Evolutionary conservation across 495 filamentous ascomycete species (phyloP).

Genomic region (Neurospora intermedia): DNA sequence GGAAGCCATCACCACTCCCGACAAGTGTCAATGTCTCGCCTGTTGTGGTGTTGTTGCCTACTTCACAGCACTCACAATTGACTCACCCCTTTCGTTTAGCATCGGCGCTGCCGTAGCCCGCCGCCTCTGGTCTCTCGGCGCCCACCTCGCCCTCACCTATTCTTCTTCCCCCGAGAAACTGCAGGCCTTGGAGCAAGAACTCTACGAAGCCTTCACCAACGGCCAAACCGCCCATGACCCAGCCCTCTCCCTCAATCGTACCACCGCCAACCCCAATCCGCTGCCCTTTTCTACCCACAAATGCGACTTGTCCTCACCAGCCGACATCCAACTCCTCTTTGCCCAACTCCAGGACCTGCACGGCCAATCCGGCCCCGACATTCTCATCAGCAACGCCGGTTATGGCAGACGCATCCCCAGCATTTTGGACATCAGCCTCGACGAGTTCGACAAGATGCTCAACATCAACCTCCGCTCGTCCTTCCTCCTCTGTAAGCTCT

Average conservation of each 20-base stretch:
- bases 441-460: conserved; percentile 59
- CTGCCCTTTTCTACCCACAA: conserved; percentile 39
- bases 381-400: conserved; percentile 43
- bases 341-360: conserved; percentile 40
- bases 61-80: background rate
- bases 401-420: conserved; percentile 24
- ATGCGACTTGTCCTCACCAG: conserved; percentile 43
- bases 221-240: conserved; percentile 14
- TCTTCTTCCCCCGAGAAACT: conserved; percentile 39
- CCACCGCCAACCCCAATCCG: background rate
- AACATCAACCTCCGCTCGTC: conserved; percentile 55
- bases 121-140: conserved; percentile 42
- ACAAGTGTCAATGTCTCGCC: background rate
- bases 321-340: conserved; percentile 43
- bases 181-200: conserved; percentile 31
- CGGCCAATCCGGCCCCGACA: conserved; percentile 45
- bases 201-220: conserved; percentile 8
- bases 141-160: conserved; percentile 52
- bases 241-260: background rate
- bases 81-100: conserved; percentile 17
- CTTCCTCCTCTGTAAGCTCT: conserved; percentile 55
- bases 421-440: conserved; percentile 30
- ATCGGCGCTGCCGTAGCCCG: conserved; percentile 52
- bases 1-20: background rate
- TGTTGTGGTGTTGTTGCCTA: background rate